Conservation (phyloP, 345 rosid species). For the Odontarrhena argentea region DNA sequence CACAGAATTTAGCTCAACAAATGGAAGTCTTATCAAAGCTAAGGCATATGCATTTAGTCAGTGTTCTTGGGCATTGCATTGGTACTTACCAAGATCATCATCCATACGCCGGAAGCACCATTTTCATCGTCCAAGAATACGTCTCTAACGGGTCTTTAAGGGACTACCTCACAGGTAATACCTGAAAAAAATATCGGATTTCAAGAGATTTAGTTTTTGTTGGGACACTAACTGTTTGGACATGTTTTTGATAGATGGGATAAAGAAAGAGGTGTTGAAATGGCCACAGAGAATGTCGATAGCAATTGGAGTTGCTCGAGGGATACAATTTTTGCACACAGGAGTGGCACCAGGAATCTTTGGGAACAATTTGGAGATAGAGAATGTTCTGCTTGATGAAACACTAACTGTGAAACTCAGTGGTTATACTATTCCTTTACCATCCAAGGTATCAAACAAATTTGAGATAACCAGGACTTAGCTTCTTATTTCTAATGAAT, state of each 20-base stretch:
- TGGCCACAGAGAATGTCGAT: slow-evolving; percentile 95
- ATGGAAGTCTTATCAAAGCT: slow-evolving; percentile 82
- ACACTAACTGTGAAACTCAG: slow-evolving; percentile 72
- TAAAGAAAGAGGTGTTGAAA: slow-evolving; percentile 71
- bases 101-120: slow-evolving; percentile 49
- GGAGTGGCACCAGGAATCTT: slow-evolving; percentile 82
- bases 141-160: slow-evolving; percentile 68
- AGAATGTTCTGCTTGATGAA: slow-evolving; percentile 73
- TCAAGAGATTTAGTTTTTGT: not conserved
- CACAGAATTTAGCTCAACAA: slow-evolving; percentile 67
- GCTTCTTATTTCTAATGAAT: slow-evolving; percentile 9
- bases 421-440: slow-evolving; percentile 69
- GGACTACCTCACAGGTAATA: slow-evolving; percentile 69
- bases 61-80: slow-evolving; percentile 84
- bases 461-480: slow-evolving; percentile 11
- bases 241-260: slow-evolving; percentile 57
- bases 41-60: slow-evolving; percentile 83
- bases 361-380: slow-evolving; percentile 74
- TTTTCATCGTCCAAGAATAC: slow-evolving; percentile 75
- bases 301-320: slow-evolving; percentile 79
- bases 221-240: slow-evolving; percentile 12
- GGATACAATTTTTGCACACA: slow-evolving; percentile 88
- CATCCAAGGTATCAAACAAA: slow-evolving; percentile 58
- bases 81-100: slow-evolving; percentile 79
- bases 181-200: slow-evolving; percentile 1